phyloP scores from a whole-genome alignment of 2,329 filamentous ascomycete genomes.

The Colletotrichum sp. region DNA sequence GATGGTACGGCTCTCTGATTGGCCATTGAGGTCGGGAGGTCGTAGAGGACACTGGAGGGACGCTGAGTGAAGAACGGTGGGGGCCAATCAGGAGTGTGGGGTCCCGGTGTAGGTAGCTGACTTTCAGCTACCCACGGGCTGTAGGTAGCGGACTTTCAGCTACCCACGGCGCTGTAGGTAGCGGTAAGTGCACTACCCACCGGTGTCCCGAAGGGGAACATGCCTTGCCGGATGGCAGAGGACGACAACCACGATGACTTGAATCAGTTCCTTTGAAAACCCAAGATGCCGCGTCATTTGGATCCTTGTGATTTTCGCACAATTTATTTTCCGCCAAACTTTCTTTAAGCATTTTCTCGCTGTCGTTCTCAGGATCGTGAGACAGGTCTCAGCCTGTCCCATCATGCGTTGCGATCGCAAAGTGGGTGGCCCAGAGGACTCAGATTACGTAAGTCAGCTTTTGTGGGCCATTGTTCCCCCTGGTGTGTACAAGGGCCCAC shows the following conservation, averaged over 20 bases:
- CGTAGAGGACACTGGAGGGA: too few species aligned
- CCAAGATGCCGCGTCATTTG: background rate
- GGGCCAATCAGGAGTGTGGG: too few species aligned
- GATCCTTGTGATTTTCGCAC: background rate
- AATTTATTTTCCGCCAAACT: rapidly evolving
- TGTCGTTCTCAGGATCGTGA: background rate
- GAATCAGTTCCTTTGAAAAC: background rate
- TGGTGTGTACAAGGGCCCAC: background rate
- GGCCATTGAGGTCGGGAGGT: background rate
- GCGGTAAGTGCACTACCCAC: too few species aligned
- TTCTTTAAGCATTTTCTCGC: background rate
- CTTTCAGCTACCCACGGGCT: too few species aligned
- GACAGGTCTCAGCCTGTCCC: background rate
- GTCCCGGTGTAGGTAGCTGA: too few species aligned
- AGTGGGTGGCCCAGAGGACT: background rate
- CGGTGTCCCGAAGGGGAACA: rapidly evolving
- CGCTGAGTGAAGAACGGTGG: too few species aligned
- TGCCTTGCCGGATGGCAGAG: too few species aligned
- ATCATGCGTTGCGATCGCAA: background rate
- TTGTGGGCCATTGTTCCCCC: background rate
- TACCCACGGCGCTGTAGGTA: too few species aligned
- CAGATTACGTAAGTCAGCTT: background rate
- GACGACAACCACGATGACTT: background rate
- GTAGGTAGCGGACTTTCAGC: too few species aligned
- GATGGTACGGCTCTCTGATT: background rate